Evolutionary conservation across 2,329 filamentous ascomycete species (phyloP), one percentile per base, ranked within the genome.

Genomic region (Zarea fungicola): DNA sequence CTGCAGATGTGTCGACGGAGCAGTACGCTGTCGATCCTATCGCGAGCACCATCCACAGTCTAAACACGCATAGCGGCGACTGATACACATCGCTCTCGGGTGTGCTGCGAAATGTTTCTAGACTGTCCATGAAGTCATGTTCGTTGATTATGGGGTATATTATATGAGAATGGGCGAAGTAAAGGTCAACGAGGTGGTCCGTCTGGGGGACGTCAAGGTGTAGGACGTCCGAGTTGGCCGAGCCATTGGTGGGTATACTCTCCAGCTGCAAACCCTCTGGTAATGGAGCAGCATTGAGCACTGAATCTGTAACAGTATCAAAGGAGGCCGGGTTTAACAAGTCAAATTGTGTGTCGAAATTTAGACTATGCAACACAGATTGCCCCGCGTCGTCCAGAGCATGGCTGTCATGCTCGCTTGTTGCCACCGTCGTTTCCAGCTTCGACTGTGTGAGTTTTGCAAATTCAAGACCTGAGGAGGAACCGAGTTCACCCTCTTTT

Each of bases 21-120:
- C 60, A 73, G 51, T 68, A 65, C 0, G 71, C 65, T 0, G 71
- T 74, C 0, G 71, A 71, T 2, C 71, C 71, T 23, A 74, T 74
- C 5, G 71, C 72, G 3, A 75, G 57, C 2, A 75, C 65, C 68
- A 75, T 75, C 71, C 71, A 75, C n/a, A 74, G 62, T 18, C 66
- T 60, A 49, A 71, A 74, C 6, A 65, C 52, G 44, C 58, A 62
- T 2, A 68, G 54, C 1, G 68, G 62, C 31, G 67, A 61, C 3
- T 56, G 54, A 6, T 59, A 39, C 3, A 59, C 56, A 22, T 60
- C 59, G 9, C 59, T 49, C 0, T 65, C 63, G 23, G 66, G 59
- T 0, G 55, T 54, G 18, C 23, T 25, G 11, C 61, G 63, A 36
- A 67, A 57, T 16, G 49, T 54, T 37, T 57, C 55, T 2, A 73